Percentiles rank a stretch among this genome's conserved stretches.
Evolutionary conservation across 192 early-diverging fungal genomes (phyloP).

Genomic region (Gaertneriomyces semiglobifer): DNA sequence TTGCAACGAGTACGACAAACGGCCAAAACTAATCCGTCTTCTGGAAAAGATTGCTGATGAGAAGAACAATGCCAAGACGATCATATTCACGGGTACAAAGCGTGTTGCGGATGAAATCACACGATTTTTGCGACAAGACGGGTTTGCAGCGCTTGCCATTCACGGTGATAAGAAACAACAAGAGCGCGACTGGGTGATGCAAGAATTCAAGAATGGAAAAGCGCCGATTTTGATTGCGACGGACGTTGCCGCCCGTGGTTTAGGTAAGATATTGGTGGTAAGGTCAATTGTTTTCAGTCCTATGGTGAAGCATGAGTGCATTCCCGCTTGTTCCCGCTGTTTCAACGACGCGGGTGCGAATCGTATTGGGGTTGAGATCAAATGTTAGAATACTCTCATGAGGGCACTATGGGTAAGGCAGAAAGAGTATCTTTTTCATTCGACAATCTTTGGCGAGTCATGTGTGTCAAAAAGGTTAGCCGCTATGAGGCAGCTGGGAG

Average conservation of each 20-base stretch:
- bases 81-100: conserved; percentile 58
- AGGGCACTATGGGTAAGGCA: too few species aligned
- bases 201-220: conserved; percentile 81
- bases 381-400: too few species aligned
- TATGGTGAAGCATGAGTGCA: conserved; percentile 2
- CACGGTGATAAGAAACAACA: conserved; percentile 95
- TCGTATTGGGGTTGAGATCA: too few species aligned
- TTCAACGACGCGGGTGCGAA: too few species aligned
- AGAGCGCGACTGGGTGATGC: conserved; percentile 93
- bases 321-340: not conserved
- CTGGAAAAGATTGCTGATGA: conserved; percentile 43
- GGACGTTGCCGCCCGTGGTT: conserved; percentile 93
- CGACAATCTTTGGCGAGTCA: too few species aligned
- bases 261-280: conserved; percentile 63
- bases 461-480: too few species aligned
- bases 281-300: conserved; percentile 5
- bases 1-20: conserved; percentile 81
- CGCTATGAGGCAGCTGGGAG: too few species aligned
- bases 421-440: too few species aligned
- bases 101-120: conserved; percentile 72
- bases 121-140: conserved; percentile 80
- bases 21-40: conserved; percentile 56
- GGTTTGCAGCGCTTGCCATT: conserved; percentile 88
- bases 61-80: conserved; percentile 32
- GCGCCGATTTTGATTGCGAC: conserved; percentile 94